Percentiles rank a stretch among this genome's conserved stretches.
Evolutionary conservation across 192 early-diverging fungal species (phyloP).

Genomic region (Martensiomyces pterosporus): DNA sequence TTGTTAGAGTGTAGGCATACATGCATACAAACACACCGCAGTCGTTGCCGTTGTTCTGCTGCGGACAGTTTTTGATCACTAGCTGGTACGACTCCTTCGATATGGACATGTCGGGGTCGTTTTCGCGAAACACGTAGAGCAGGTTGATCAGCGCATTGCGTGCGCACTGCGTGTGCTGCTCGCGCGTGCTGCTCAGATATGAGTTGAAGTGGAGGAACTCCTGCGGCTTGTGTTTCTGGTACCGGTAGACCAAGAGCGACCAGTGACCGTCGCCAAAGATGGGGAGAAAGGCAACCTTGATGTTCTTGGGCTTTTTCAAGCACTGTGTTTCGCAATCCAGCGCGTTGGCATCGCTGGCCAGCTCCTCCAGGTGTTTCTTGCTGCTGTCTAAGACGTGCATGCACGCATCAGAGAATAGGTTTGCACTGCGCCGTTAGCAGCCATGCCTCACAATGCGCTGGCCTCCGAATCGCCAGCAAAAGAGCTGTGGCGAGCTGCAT

Average conservation of each 20-base stretch:
- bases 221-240: constrained; percentile 18
- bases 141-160: constrained; percentile 45
- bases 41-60: constrained; percentile 43
- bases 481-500: no score
- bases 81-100: constrained; percentile 45
- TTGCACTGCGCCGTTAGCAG: no score
- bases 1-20: constrained; percentile 37
- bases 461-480: no score
- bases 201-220: constrained; percentile 51
- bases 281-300: constrained; percentile 40
- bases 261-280: constrained; percentile 50
- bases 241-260: constrained; percentile 42
- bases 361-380: constrained; percentile 19
- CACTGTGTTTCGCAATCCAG: constrained; percentile 36
- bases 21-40: constrained; percentile 46
- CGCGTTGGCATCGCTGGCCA: constrained; percentile 36
- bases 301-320: constrained; percentile 23
- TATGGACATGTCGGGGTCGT: constrained; percentile 36
- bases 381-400: no score
- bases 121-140: constrained; percentile 36
- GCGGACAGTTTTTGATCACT: constrained; percentile 45
- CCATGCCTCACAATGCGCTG: no score
- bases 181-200: constrained; percentile 38
- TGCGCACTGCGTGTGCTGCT: constrained; percentile 43
- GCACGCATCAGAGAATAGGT: no score